Evolutionary conservation across 2,329 filamentous ascomycete species (phyloP).

Genomic region (Didymella keratinophila): DNA sequence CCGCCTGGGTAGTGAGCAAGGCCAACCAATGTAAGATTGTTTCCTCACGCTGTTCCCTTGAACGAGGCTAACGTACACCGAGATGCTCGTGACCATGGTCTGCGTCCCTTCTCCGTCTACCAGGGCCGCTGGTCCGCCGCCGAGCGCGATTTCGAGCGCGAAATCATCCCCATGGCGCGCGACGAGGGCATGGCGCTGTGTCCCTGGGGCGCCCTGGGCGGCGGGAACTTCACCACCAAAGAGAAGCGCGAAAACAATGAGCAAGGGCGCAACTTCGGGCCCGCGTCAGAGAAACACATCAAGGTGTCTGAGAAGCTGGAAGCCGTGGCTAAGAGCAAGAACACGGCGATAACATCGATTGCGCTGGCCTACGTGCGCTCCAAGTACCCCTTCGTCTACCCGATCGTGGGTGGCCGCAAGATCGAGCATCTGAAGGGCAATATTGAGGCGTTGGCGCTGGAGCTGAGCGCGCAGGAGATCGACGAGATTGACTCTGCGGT

Average conservation of each 20-base stretch:
- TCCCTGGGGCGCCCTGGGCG: conserved; percentile 63
- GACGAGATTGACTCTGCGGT: conserved; percentile 61
- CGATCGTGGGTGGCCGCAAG: conserved; percentile 76
- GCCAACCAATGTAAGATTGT: conserved; percentile 54
- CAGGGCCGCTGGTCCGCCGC: conserved; percentile 70
- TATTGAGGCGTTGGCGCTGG: conserved; percentile 62
- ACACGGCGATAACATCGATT: conserved; percentile 63
- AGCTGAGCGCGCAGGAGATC: conserved; percentile 62
- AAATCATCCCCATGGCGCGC: conserved; percentile 72
- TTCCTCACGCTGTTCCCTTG: background rate
- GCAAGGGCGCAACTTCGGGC: conserved; percentile 46
- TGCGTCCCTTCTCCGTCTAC: conserved; percentile 61
- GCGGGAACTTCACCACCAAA: conserved; percentile 54
- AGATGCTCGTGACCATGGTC: conserved; percentile 62
- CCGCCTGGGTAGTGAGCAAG: conserved; percentile 55
- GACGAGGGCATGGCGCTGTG: conserved; percentile 69
- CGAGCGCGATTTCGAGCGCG: conserved; percentile 72
- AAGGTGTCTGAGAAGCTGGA: conserved; percentile 65
- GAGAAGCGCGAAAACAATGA: conserved; percentile 51
- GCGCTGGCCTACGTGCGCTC: conserved; percentile 76
- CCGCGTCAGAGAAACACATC: conserved; percentile 58
- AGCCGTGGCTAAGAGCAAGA: conserved; percentile 65
- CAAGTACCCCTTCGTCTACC: conserved; percentile 77
- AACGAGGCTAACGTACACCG: background rate
- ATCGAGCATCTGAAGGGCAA: conserved; percentile 73